These are phyloP conservation scores for Physaria fendleri DNA, from an alignment of 345 rosid species.

Conservation along the genomic window DNA sequence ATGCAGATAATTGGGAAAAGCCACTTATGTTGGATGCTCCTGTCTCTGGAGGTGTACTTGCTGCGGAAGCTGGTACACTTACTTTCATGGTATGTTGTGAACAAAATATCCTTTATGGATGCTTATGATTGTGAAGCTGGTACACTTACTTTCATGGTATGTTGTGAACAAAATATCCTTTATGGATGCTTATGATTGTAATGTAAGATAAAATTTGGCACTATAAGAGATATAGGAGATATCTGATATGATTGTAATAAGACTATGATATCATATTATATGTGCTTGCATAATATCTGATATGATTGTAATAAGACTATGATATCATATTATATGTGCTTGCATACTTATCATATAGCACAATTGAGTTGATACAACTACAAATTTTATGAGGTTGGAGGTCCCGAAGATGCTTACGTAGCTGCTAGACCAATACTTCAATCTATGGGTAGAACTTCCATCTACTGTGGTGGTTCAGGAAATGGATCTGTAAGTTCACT, in stretches of 20 bases:
- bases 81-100: slow-evolving; percentile 93
- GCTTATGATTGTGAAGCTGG: slow-evolving; percentile 94
- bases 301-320: too few species aligned
- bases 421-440: slow-evolving; percentile 63
- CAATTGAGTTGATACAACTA: background rate
- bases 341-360: background rate
- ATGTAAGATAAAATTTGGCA: background rate
- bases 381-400: slow-evolving; percentile 73
- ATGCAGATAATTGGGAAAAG: slow-evolving; percentile 48
- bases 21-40: slow-evolving; percentile 98
- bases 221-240: too few species aligned
- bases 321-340: too few species aligned
- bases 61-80: slow-evolving; percentile 84
- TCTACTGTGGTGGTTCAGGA: slow-evolving; percentile 92
- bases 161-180: too few species aligned
- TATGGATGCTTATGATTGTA: slow-evolving; percentile 93
- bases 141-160: slow-evolving; percentile 87
- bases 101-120: slow-evolving; percentile 46
- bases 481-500: slow-evolving; percentile 77
- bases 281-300: too few species aligned
- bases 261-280: too few species aligned
- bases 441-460: slow-evolving; percentile 71
- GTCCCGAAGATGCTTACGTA: slow-evolving; percentile 63
- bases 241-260: too few species aligned
- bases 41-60: slow-evolving; percentile 93